Percentiles rank a stretch among this genome's conserved stretches.
These are phyloP conservation scores for Tanacetum coccineum DNA, from an alignment of 129 eudicot genomes.

Conservation along the genomic window DNA sequence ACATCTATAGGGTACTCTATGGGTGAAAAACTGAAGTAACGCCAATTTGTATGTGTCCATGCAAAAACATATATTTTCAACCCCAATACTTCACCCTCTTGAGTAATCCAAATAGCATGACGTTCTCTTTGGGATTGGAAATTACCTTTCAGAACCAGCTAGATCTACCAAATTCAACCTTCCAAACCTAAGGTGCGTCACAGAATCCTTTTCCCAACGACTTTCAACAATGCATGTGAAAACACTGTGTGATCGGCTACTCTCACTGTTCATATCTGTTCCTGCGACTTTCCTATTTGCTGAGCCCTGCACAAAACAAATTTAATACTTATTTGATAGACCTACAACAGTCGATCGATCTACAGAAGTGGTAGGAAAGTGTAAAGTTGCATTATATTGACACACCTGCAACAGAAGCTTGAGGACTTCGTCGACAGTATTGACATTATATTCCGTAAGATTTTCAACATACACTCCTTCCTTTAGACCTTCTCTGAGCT, in stretches of 20 bases:
- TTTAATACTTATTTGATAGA: conserved; percentile 8
- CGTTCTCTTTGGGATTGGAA: neutral
- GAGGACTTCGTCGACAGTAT: conserved; percentile 69
- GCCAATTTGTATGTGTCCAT: neutral
- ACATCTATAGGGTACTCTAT: neutral
- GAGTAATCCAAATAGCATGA: neutral
- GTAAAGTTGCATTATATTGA: conserved; percentile 18
- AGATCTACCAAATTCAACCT: conserved; percentile 87
- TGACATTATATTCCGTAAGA: conserved; percentile 57
- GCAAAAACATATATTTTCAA: neutral
- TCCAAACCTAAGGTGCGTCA: conserved; percentile 72
- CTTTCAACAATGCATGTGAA: conserved; percentile 88
- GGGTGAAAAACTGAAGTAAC: neutral
- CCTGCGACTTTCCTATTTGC: conserved; percentile 91
- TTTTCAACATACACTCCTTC: conserved; percentile 91
- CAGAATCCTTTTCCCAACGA: conserved; percentile 80
- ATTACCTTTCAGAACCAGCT: conserved; percentile 93
- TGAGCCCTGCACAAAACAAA: conserved; percentile 51
- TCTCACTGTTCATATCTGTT: conserved; percentile 86
- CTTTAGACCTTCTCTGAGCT: conserved; percentile 84
- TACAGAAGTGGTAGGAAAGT: neutral
- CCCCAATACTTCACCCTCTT: neutral
- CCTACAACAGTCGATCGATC: conserved; percentile 15
- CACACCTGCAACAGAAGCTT: conserved; percentile 74
- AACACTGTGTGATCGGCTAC: conserved; percentile 93